Base-by-base conservation (phyloP, 768 basidiomycete species). In the Lactifluus pinguis region DNA sequence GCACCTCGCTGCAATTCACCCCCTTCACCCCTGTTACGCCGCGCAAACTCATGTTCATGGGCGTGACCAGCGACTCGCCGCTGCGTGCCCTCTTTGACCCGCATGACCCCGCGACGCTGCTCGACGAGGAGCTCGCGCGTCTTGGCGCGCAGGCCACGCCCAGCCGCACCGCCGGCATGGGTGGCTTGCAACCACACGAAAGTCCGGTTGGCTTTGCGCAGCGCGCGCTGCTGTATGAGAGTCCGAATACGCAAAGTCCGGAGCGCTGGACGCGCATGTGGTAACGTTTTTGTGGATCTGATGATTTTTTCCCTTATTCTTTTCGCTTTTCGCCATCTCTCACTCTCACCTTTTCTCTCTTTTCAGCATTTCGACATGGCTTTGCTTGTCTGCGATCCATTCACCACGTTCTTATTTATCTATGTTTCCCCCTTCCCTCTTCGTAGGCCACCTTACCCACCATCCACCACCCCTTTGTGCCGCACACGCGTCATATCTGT, bases 121-220 rank as follows among this genome's bases (percentile, higher is more conserved):
- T 91, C 25, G 86, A 89, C 51, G 89, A 91, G 52, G 89, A 92
- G 60, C 74, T 92, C 57, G 80, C 77, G 51, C 75, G 84, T 64
- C 49, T 74, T 66, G 60, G 76, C 48, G 54, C 61, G 6, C 61
- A 59, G 38, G 55, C 38, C 38, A 57, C 61, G 17, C 61, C 61
- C 9, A 34, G 25, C 25, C 25, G 25, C 25, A 25, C 25, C 25
- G 25, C 25, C 25, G 25, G 25, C 25, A 25, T 25, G 25, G 25
- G 25, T 25, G 25, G 25, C 25, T 25, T 25, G 25, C 25, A 62
- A 4, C 67, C 71, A 32, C 78, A 78, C 21, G 84, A 85, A 39
- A 89, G 86, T 67, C 88, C 87, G 0, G 77, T 73, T 0, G 86
- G 87, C 1, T 91, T 82, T 70, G 89, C 83, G 60, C 66, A 64